phyloP scores from a whole-genome alignment of 2,329 filamentous ascomycete species.

The Corinectria fuckeliana region DNA sequence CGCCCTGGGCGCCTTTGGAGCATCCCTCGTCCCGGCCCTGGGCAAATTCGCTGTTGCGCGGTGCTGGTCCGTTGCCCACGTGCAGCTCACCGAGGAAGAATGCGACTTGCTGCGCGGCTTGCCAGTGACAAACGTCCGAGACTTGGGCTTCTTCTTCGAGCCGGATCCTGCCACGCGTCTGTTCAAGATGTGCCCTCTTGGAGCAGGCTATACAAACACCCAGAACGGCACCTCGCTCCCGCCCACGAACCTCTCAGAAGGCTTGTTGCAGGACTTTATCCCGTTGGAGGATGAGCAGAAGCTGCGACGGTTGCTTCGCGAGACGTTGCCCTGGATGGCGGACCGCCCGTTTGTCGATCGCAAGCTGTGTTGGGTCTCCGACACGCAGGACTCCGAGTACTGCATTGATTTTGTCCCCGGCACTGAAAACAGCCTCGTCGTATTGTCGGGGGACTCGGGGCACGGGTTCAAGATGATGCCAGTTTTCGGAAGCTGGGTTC shows the following conservation, averaged over 20 bases:
- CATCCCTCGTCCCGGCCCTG: conserved; percentile 1
- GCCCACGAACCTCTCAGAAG: background rate
- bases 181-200: conserved; percentile 19
- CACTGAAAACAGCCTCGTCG: conserved; percentile 8
- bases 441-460: conserved; percentile 5
- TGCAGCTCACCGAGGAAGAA: conserved; percentile 12
- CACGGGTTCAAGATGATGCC: conserved; percentile 19
- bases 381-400: conserved; percentile 12
- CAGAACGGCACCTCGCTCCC: conserved; percentile 6
- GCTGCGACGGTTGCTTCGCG: conserved; percentile 11
- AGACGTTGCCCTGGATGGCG: conserved; percentile 19
- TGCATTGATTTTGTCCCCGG: conserved; percentile 14
- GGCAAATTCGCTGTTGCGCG: conserved; percentile 2
- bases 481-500: conserved; percentile 7
- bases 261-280: conserved; percentile 11
- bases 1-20: no score
- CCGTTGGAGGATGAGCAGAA: conserved; percentile 12
- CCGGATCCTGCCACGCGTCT: conserved; percentile 11
- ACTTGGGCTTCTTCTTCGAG: conserved; percentile 15
- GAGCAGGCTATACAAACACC: conserved; percentile 17
- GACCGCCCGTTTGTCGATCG: conserved; percentile 21
- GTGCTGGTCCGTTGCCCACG: conserved; percentile 15
- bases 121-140: conserved; percentile 12
- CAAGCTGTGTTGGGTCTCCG: conserved; percentile 16
- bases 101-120: conserved; percentile 14